Evolutionary conservation across 768 basidiomycete species (phyloP), one percentile per base, ranked within the genome.

Genomic region (Naematelia encephala): DNA sequence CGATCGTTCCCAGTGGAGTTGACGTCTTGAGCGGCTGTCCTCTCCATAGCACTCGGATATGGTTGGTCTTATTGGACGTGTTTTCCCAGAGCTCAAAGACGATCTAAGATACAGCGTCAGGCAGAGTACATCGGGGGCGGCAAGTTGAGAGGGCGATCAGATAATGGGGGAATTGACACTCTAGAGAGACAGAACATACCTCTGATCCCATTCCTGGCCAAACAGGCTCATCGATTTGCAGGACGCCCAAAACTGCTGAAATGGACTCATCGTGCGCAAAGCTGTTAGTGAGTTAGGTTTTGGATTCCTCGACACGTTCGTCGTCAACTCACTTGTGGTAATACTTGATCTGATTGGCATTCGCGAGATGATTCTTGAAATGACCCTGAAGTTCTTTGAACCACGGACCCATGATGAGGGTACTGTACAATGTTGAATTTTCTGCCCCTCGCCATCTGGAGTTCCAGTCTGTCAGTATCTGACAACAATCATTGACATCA

Each of bases 191-290:
- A n/a, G n/a, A n/a, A 25, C 46, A 22, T 19, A 65, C 55, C 49
- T 72, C 70, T 4, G 70, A 62, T 5, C 65, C 70, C 70, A 72
- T 72, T 27, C 70, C 70, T 2, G 70, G 67, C 67, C 70, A 69
- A 3, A 64, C 45, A 13, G 57, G 62, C 52, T 56, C 48, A 27
- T 62, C 53, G 30, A 61, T 52, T 46, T 72, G 70, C 4, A 72
- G 60, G 14, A 67, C n/a, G 10, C 70, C 70, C n/a, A 72, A 56
- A 13, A 67, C 51, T 23, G 67, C 61, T 4, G 67, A 56, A n/a
- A 72, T 44, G 3, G 65, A 64, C 10, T 67, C 70, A 30, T 72
- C 70, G 50, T 72, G 70, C 5, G 67, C 70, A 34, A 68, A 64
- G 51, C 66, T 70, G 3, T 8, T 19, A 16, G 49, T 11, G n/a